phyloP scores from a whole-genome alignment of 2,329 filamentous ascomycete genomes.

The Colletotrichum kahawae region DNA sequence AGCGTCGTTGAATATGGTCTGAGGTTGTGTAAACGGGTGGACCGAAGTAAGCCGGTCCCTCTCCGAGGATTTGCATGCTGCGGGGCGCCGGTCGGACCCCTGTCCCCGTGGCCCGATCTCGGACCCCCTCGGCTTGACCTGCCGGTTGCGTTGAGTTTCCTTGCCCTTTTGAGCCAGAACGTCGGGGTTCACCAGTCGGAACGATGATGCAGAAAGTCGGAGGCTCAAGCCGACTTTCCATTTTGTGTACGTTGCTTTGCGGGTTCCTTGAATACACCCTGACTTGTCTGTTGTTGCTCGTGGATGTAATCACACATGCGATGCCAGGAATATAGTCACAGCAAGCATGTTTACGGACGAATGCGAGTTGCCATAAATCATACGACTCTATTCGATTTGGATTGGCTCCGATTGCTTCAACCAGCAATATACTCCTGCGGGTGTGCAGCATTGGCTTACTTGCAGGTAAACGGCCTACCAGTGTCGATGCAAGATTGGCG shows the following conservation, averaged over 20 bases:
- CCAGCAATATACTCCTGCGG: neutral
- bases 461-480: neutral
- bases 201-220: neutral
- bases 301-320: neutral
- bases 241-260: neutral
- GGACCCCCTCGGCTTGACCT: conserved; percentile 5
- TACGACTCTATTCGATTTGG: neutral
- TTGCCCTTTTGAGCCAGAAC: neutral
- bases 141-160: neutral
- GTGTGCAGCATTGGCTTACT: neutral
- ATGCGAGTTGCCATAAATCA: neutral
- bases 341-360: neutral
- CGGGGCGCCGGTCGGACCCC: conserved; percentile 12
- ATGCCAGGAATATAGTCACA: neutral
- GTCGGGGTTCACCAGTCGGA: neutral
- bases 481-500: neutral
- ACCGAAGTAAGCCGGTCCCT: neutral
- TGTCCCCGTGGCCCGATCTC: conserved; percentile 15
- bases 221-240: neutral
- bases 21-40: neutral
- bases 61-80: neutral
- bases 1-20: neutral
- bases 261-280: neutral
- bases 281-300: neutral
- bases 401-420: neutral